Conservation (phyloP, 805 yeast species). For the Candida chauliodis region DNA sequence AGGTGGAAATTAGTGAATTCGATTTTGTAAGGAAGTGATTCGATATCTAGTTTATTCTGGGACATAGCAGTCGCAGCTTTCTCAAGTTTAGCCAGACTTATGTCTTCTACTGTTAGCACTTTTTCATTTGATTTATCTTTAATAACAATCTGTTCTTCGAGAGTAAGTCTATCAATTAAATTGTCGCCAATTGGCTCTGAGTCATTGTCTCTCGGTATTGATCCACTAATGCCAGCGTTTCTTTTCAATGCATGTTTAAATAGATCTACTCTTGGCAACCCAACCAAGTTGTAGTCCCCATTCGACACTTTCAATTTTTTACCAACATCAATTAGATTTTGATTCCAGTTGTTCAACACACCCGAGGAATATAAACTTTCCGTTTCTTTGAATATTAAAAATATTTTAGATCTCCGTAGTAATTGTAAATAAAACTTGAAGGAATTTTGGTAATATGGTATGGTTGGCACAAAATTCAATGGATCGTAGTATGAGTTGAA, state of each 20-base stretch:
- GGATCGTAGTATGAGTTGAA: slow-evolving; percentile 13
- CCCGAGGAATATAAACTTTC: slow-evolving; percentile 23
- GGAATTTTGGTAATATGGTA: background rate
- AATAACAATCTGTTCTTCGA: slow-evolving; percentile 8
- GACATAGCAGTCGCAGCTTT: background rate
- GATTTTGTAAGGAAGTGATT: slow-evolving; percentile 27
- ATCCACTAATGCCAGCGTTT: slow-evolving; percentile 1
- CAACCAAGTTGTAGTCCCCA: background rate
- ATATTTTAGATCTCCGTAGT: slow-evolving; percentile 25
- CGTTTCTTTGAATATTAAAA: slow-evolving; percentile 24
- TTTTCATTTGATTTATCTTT: slow-evolving; percentile 1
- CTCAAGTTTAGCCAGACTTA: background rate
- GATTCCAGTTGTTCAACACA: slow-evolving; percentile 10
- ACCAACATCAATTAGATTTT: slow-evolving; percentile 13
- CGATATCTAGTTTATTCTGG: slow-evolving; percentile 2
- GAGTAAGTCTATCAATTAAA: slow-evolving; percentile 10
- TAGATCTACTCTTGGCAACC: slow-evolving; percentile 16
- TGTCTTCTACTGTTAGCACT: background rate
- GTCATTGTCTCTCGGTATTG: slow-evolving; percentile 2
- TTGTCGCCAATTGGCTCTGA: slow-evolving; percentile 10
- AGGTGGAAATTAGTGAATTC: slow-evolving; percentile 22
- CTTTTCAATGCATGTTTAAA: slow-evolving; percentile 21
- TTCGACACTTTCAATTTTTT: background rate
- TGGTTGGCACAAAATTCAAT: slow-evolving; percentile 1
- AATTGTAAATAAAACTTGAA: background rate